Base-by-base conservation (phyloP, 805 yeast genomes). In the Cyberlindnera mrakii region DNA sequence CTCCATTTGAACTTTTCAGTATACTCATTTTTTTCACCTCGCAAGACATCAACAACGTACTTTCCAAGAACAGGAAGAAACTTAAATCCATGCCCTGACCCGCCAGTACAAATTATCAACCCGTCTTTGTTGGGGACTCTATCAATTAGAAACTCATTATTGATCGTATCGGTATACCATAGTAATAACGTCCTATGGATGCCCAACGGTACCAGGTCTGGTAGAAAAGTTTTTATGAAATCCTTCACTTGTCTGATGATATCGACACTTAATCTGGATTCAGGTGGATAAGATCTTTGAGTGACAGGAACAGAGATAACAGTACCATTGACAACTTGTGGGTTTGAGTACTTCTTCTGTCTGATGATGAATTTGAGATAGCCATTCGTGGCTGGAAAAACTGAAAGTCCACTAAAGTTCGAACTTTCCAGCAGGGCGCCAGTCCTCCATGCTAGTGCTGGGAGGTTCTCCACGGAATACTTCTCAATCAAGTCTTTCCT, bases 91-190 rank as follows among this genome's bases (percentile, higher is more conserved):
- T 64, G 66, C 3, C 68, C 68, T 5, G 64, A 61, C 3, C 65
- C 68, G 37, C 67, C 67, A 19, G 65, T 58, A n/a, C 59, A 65
- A 11, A 63, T 48, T 6, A 64, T 38, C 30, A 64, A 40, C 18
- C 53, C 54, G 25, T 51, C 52, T 29, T 51, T 50, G 8, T 41
- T 48, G 19, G 67, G 65, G 33, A 46, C 53, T 31, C 48, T 50
- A 35, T 57, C 63, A 25, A 59, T 48, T 19, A 63, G 44, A 40
- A 55, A 62, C 37, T 64, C 65, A 30, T 60, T 57, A 37, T 62
- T 55, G 16, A 61, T 61, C 3, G 67, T 53, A 42, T 64, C 67
- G 5, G 64, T 62, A 42, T 63, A 64, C 68, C 68, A 72, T 44
- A 70, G 65, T 59, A 40, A 63, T 64, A 49, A 23, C 1, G 55